Evolutionary conservation across 2,329 filamentous ascomycete genomes (phyloP).

Genomic region (Dothideomycetes sp.): DNA sequence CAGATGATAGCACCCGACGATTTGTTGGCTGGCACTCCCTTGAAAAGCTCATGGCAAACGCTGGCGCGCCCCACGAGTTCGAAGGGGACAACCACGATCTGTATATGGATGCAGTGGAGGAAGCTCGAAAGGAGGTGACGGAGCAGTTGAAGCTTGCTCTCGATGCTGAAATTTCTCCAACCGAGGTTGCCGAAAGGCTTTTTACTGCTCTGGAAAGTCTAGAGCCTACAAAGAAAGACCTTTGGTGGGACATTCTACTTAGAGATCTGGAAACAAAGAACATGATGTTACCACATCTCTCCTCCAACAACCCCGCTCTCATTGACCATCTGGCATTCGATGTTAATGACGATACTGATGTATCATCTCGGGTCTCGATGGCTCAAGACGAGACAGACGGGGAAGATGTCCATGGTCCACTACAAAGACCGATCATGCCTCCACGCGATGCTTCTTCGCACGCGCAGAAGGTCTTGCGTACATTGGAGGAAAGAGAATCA

Average conservation of each 20-base stretch:
- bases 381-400: too few relatives aligned
- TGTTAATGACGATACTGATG: too few relatives aligned
- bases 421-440: constrained; percentile 3
- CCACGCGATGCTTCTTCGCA: constrained; percentile 8
- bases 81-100: constrained; percentile 6
- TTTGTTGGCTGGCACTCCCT: constrained; percentile 22
- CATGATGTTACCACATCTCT: constrained; percentile 4
- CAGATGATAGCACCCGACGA: too few relatives aligned
- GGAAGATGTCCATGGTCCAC: neutral
- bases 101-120: constrained; percentile 2
- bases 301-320: too few relatives aligned
- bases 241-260: constrained; percentile 4
- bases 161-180: neutral
- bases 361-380: too few relatives aligned
- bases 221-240: neutral
- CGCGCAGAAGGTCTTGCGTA: constrained; percentile 6
- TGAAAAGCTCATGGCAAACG: constrained; percentile 20
- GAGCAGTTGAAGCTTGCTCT: constrained; percentile 10
- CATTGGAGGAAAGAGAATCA: neutral
- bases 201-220: constrained; percentile 5
- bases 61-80: constrained; percentile 16
- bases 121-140: constrained; percentile 10
- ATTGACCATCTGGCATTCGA: too few relatives aligned
- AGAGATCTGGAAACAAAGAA: neutral
- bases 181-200: neutral